Conservation (phyloP, 192 early-diverging fungal species). For the Neocallimastix lanati region DNA sequence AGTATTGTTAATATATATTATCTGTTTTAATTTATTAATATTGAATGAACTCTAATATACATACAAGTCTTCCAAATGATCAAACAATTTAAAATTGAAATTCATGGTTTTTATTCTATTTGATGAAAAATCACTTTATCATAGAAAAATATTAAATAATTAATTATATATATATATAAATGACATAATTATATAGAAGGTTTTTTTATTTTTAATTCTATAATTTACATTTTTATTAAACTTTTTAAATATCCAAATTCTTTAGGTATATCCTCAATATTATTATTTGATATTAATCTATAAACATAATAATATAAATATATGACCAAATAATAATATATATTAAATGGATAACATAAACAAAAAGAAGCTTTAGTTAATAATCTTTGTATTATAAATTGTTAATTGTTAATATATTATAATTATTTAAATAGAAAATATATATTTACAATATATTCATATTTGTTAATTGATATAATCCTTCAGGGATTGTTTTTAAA, state of each 20-base stretch:
- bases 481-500: background rate
- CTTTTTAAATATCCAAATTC: background rate
- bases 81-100: background rate
- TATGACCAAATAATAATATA: no score
- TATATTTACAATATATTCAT: background rate
- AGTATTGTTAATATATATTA: no score
- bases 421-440: no score
- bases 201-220: no score
- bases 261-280: background rate
- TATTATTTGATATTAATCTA: background rate
- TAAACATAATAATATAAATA: no score
- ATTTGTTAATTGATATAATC: background rate
- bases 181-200: background rate
- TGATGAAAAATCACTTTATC: background rate
- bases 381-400: no score
- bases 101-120: background rate
- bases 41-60: background rate
- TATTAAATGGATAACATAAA: no score
- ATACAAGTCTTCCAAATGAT: background rate
- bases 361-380: no score
- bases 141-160: background rate
- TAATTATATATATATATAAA: background rate
- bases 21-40: no score
- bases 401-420: no score
- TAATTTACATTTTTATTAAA: background rate